Evolutionary conservation across 225 moss, liverwort and hornwort species (phyloP), one percentile per base, ranked within the genome.

Genomic region (Physcomitrellopsis africana): DNA sequence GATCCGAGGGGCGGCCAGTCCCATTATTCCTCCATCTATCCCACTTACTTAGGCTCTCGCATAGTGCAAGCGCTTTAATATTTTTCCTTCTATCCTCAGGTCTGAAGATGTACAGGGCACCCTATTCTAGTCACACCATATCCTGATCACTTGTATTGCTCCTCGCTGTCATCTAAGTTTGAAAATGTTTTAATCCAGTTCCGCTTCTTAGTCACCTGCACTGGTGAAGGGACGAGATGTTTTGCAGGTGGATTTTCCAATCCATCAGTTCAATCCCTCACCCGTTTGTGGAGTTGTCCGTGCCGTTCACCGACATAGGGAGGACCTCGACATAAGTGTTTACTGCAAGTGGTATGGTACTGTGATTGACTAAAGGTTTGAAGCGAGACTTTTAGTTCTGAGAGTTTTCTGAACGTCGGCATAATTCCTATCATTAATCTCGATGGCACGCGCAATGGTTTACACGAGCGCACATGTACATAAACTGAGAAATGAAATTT

Each of bases 1-100:
- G 84, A 56, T 84, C 84, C 72, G 81, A 84, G 73, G 76, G 81
- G 63, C 84, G 81, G 52, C 82, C 80, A 2, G 74, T 68, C 74
- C 86, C 86, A 49, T 84, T 79, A 1, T 65, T 79, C 85, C 61
- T 84, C 84, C 84, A 87, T 87, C 74, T 68, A 71, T 77, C 74
- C 47, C 73, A 48, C 53, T 72, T 74, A 83, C 15, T 23, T 57
- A 32, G 42, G 58, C 75, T 51, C 51, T 67, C 29, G 10, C 72
- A 79, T 63, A 26, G 67, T 67, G 79, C 74, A 70, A 26, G 59
- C 43, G 60, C 60, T 74, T 24, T 42, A 14, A 47, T 20, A 53
- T 43, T 72, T 79, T 20, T 17, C 29, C 24, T 63, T 53, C 29
- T 42, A 53, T 44, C 63, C 44, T 62, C 61, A 51, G 55, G 67